Conservation (phyloP, 441 rosid species). For the Jatropha podagrica region DNA sequence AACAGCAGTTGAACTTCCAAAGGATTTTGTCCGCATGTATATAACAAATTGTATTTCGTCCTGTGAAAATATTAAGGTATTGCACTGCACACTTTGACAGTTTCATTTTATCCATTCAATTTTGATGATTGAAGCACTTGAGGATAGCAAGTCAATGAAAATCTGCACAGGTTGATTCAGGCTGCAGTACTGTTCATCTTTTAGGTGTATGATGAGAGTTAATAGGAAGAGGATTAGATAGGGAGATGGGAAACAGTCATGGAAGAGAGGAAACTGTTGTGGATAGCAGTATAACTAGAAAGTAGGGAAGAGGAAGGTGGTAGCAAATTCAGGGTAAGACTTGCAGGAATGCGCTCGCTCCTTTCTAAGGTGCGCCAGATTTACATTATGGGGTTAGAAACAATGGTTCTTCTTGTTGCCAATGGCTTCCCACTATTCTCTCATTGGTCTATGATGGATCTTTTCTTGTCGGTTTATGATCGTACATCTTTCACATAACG, state of each 20-base stretch:
- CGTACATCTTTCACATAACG: not conserved
- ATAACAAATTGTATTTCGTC: constrained; percentile 94
- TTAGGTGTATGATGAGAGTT: not conserved
- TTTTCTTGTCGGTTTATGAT: not conserved
- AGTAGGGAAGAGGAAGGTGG: not conserved
- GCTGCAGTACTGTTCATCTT: not conserved
- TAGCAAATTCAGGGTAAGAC: not conserved
- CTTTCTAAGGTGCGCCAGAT: not conserved
- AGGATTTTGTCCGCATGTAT: constrained; percentile 83
- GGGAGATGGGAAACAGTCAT: not conserved
- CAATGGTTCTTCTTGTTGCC: not conserved
- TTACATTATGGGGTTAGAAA: not conserved
- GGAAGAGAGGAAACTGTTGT: not conserved
- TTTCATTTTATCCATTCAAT: not conserved
- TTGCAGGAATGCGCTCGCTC: not conserved
- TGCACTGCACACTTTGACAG: not conserved
- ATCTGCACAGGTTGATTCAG: not conserved
- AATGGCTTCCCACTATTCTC: not conserved
- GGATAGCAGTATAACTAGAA: not conserved
- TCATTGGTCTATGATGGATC: not conserved
- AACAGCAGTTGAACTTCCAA: constrained; percentile 89
- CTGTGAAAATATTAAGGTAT: constrained; percentile 90
- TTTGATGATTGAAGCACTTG: constrained; percentile 7
- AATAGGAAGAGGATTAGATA: not conserved
- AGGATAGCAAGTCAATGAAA: not conserved